These are phyloP conservation scores for Tetraselmis striata DNA, from an alignment of 139 green algal species.

Conservation along the genomic window DNA sequence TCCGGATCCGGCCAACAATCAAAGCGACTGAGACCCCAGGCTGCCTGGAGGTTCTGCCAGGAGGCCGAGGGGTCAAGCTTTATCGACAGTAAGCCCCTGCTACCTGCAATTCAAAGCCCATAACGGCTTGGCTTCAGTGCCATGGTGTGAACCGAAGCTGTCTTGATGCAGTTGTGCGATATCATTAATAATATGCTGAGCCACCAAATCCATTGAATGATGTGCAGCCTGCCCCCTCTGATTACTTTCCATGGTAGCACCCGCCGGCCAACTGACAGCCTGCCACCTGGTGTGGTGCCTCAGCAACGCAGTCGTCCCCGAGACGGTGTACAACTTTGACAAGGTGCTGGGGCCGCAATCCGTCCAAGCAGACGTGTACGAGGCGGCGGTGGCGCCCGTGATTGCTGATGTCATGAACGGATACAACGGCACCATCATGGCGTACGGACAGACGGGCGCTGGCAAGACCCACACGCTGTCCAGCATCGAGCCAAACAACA, in stretches of 20 bases:
- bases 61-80: neutral
- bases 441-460: slow-evolving; percentile 69
- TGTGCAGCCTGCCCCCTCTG: too few species aligned
- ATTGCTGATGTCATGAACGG: slow-evolving; percentile 69
- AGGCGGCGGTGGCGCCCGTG: slow-evolving; percentile 41
- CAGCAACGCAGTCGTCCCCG: slow-evolving; percentile 8
- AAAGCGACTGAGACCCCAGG: neutral
- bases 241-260: too few species aligned
- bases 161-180: too few species aligned
- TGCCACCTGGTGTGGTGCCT: too few species aligned
- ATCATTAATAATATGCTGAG: too few species aligned
- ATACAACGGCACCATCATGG: slow-evolving; percentile 81
- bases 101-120: too few species aligned
- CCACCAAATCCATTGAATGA: too few species aligned
- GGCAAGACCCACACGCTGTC: slow-evolving; percentile 79
- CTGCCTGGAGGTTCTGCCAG: neutral
- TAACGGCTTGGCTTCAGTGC: too few species aligned
- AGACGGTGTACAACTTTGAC: slow-evolving; percentile 36
- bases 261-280: too few species aligned
- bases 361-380: slow-evolving; percentile 66
- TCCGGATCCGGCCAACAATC: neutral
- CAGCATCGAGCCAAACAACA: slow-evolving; percentile 49
- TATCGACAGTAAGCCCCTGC: neutral
- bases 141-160: too few species aligned
- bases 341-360: slow-evolving; percentile 45